These are phyloP conservation scores for Citrus hindsii DNA, from an alignment of 345 rosid genomes.

Conservation along the genomic window DNA sequence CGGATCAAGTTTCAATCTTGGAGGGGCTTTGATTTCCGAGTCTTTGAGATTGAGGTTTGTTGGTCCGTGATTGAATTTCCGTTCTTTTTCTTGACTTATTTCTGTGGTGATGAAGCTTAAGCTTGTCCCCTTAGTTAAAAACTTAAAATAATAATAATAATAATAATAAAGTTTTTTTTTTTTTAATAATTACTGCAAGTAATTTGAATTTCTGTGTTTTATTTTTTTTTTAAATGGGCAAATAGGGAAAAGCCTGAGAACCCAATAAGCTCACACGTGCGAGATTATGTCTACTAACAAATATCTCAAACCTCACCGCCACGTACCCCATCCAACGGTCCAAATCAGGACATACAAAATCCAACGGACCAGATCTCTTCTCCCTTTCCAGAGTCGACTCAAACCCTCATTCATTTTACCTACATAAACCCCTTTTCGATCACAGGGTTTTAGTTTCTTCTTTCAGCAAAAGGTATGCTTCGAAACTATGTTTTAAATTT, in stretches of 20 bases:
- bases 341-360: not conserved
- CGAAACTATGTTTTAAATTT: not conserved
- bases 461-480: not conserved
- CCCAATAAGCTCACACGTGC: not conserved
- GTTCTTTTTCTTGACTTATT: not conserved
- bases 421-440: constrained; percentile 8
- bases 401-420: not conserved
- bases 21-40: not conserved
- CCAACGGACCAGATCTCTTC: constrained; percentile 11
- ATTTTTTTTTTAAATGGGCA: no score
- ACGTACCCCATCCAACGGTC: constrained; percentile 5
- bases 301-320: not conserved
- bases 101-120: no score
- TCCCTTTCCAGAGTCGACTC: not conserved
- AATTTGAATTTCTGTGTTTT: no score
- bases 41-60: not conserved
- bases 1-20: constrained; percentile 20
- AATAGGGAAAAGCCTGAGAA: not conserved
- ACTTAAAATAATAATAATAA: no score
- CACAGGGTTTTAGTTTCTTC: constrained; percentile 7
- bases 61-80: not conserved
- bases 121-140: no score
- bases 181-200: no score
- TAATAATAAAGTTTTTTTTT: no score
- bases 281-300: not conserved